phyloP scores from a whole-genome alignment of 345 rosid genomes.

The Brassica nigra region DNA sequence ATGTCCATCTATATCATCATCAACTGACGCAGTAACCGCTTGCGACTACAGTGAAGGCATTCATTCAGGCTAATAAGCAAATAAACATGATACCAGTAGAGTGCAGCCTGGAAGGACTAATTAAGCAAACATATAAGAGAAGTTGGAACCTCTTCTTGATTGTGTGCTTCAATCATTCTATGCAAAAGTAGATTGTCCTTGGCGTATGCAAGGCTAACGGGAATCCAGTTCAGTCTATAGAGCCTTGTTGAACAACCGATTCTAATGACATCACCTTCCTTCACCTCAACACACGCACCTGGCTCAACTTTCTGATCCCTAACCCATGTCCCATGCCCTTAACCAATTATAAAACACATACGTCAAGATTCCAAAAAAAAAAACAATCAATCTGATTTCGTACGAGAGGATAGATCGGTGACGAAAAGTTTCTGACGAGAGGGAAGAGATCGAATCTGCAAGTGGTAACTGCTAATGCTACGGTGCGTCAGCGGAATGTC shows the following conservation, averaged over 20 bases:
- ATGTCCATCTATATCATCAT: slow-evolving; percentile 42
- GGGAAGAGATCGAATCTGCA: slow-evolving; percentile 59
- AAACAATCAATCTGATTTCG: not conserved
- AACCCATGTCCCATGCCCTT: slow-evolving; percentile 95
- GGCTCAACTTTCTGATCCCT: slow-evolving; percentile 75
- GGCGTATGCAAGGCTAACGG: slow-evolving; percentile 65
- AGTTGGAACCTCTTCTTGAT: slow-evolving; percentile 30
- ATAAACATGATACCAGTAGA: not conserved
- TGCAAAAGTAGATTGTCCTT: slow-evolving; percentile 50
- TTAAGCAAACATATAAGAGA: not conserved
- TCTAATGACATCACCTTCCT: slow-evolving; percentile 68
- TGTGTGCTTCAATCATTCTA: slow-evolving; percentile 34
- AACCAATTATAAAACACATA: not conserved
- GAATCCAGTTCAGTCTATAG: slow-evolving; percentile 83
- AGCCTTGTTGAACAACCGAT: slow-evolving; percentile 83
- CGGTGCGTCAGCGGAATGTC: slow-evolving; percentile 77
- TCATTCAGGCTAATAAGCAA: slow-evolving; percentile 5
- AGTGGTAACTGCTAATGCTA: slow-evolving; percentile 89
- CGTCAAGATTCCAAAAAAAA: slow-evolving; percentile 20
- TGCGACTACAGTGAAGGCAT: slow-evolving; percentile 27
- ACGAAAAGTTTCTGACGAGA: slow-evolving; percentile 62
- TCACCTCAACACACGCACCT: slow-evolving; percentile 60
- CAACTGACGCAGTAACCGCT: no score
- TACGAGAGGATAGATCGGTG: slow-evolving; percentile 78
- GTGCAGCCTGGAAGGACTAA: not conserved